Base-by-base conservation (phyloP, 169 alveolate species). In the Blepharisma undulans region DNA sequence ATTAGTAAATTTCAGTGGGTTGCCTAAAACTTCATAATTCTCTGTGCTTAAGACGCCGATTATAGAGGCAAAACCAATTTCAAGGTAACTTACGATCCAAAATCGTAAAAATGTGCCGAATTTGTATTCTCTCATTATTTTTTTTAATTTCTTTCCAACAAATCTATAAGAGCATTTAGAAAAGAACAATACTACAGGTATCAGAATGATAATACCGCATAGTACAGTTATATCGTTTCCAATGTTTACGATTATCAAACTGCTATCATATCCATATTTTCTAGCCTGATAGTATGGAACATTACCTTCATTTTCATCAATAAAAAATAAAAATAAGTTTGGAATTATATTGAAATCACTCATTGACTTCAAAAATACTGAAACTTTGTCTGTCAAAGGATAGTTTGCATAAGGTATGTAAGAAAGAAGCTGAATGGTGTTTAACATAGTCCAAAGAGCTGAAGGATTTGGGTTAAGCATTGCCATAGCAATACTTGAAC, bases 381-480 rank as follows among this genome's bases (percentile, higher is more conserved):
- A 21, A 21, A n/a, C 27, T 76, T 25, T n/a, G 12, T 21, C 34
- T 14, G 84, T 76, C 25, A 76, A 18, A 25, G 84, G 84, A 76
- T 21, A 21, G 16, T 18, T 12, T 76, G 84, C 18, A 18, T 21
- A 25, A 18, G 16, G 12, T 76, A 32, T 12, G 22, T 21, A 76
- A 76, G 34, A 76, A 76, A 76, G 16, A 76, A 76, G 84, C 25
- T 76, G 84, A 18, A 76, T n/a, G 16, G 84, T 76, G 84, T 76
- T 76, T 76, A 76, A 21, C 18, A 76, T 21, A 76, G 34, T 76
- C 84, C 84, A 76, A 21, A 76, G 22, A 21, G 84, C 18, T 76
- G 84, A 21, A 18, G 84, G 84, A 32, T 76, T 76, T 76, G 84
- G 84, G 27, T 76, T 76, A 21, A 76, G 18, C 84, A 76, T 76